phyloP scores from a whole-genome alignment of 2,329 filamentous ascomycete genomes.

The Hypoxylon sp. region DNA sequence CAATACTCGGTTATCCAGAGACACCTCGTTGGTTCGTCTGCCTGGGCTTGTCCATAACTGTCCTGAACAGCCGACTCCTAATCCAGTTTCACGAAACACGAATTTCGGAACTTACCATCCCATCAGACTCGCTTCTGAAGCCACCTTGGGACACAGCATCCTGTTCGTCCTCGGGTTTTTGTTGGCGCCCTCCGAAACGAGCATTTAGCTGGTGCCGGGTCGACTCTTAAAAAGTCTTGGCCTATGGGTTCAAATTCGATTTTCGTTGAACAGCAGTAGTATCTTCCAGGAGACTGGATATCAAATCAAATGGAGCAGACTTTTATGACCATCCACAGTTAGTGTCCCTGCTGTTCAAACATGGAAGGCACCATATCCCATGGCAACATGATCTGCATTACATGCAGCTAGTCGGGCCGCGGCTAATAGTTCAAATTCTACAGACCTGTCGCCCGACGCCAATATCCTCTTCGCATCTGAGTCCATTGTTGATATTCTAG shows the following conservation, averaged over 20 bases:
- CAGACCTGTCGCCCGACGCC: constrained; percentile 80
- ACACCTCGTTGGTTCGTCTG: constrained; percentile 51
- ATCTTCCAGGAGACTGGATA: constrained; percentile 43
- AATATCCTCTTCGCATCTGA: constrained; percentile 86
- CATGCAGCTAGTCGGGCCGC: constrained; percentile 25
- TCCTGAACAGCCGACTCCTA: constrained; percentile 48
- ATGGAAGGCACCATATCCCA: constrained; percentile 18
- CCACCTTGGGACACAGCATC: constrained; percentile 40
- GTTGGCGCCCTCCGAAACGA: constrained; percentile 43
- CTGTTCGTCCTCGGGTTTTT: constrained; percentile 38
- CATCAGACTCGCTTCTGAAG: constrained; percentile 45
- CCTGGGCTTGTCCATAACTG: constrained; percentile 45
- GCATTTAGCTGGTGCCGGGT: constrained; percentile 37
- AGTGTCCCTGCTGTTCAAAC: constrained; percentile 53
- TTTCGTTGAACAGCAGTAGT: constrained; percentile 42
- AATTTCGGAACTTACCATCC: constrained; percentile 49
- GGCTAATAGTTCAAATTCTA: constrained; percentile 40
- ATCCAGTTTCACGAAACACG: constrained; percentile 46
- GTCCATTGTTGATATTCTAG: constrained; percentile 78
- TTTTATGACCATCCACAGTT: constrained; percentile 92
- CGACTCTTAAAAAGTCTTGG: constrained; percentile 44
- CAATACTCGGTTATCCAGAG: constrained; percentile 55
- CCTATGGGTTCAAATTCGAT: constrained; percentile 42
- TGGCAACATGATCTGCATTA: constrained; percentile 17
- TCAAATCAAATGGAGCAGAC: constrained; percentile 77